Percentiles rank a stretch among this genome's conserved stretches.
phyloP scores from a whole-genome alignment of 441 rosid species.

The Populus trichocarpa region DNA sequence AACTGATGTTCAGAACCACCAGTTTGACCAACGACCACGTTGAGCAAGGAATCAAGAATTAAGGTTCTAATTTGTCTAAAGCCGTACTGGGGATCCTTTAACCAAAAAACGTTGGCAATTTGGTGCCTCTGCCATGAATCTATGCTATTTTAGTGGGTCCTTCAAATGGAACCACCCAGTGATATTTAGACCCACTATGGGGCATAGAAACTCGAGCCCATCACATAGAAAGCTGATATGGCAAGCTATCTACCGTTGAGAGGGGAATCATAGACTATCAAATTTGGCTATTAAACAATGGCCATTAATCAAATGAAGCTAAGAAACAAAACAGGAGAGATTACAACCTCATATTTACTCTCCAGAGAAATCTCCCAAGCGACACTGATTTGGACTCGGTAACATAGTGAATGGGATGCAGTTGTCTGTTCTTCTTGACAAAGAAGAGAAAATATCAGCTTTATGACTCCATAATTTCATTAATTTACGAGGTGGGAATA shows the following conservation, averaged over 20 bases:
- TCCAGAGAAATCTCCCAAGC: conserved; percentile 4
- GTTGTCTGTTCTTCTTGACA: conserved; percentile 24
- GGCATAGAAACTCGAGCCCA: conserved; percentile 7
- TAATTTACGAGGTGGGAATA: conserved; percentile 38
- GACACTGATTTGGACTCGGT: background rate
- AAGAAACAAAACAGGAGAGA: conserved; percentile 7
- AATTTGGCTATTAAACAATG: conserved; percentile 19
- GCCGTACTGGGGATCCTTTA: background rate
- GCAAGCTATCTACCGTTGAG: conserved; percentile 17
- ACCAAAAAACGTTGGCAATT: background rate
- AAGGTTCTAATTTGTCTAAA: background rate
- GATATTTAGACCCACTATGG: conserved; percentile 2
- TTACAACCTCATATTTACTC: conserved; percentile 33
- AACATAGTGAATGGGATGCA: conserved; percentile 15
- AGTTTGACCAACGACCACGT: background rate
- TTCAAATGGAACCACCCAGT: background rate
- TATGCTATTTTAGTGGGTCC: background rate
- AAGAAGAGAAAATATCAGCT: conserved; percentile 9
- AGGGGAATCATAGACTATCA: conserved; percentile 15
- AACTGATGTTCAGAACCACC: background rate
- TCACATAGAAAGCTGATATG: conserved; percentile 17
- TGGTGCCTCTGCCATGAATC: background rate
- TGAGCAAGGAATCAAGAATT: background rate
- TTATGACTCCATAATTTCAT: conserved; percentile 4
- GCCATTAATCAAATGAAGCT: conserved; percentile 20